Evolutionary conservation across 176 grass and related monocot species (phyloP), one percentile per base, ranked within the genome.

Genomic region (Aegilops tauschii): DNA sequence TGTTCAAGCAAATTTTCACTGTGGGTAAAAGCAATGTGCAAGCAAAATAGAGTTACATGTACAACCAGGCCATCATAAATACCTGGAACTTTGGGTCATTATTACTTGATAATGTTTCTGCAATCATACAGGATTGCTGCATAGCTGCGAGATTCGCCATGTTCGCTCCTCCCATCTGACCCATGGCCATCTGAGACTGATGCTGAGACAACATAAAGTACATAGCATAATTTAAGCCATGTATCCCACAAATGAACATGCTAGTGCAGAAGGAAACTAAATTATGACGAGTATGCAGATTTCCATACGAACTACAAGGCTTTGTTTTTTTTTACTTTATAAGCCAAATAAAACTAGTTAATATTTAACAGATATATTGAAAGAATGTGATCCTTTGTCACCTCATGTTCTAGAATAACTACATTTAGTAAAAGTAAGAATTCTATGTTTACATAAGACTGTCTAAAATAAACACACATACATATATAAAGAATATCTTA

Each of bases 21-120:
- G 42, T 8, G 11, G 65, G 61, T 65, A 80, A 85, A 73, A 25
- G 64, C 27, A 59, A 47, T 6, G 16, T 25, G 65, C 12, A 87
- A 79, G 44, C 62, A 73, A 61, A 84, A 82, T 21, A 87, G 62
- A 82, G 12, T 47, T 80, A 30, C 20, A 84, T 74, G 74, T 62
- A 77, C 14, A 36, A 79, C 61, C 47, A 78, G 56, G 25, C 28
- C 44, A 54, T 83, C 5, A 35, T 77, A 45, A 75, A 59, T 89
- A 98, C 96, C 96, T 98, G 97, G 93, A 99, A 96, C 82, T 99
- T 99, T 80, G 97, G 92, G 56, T 99, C 87, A 76, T 86, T 80
- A 82, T 96, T 96, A 82, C 93, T 95, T 73, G 92, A 91, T 76
- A 99, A 79, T 64, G 94, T 99, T 35, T 96, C 86, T 69, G 97